Evolutionary conservation across 306 rosid genomes (phyloP), one percentile per base, ranked within the genome.

Genomic region (Prunus mira): DNA sequence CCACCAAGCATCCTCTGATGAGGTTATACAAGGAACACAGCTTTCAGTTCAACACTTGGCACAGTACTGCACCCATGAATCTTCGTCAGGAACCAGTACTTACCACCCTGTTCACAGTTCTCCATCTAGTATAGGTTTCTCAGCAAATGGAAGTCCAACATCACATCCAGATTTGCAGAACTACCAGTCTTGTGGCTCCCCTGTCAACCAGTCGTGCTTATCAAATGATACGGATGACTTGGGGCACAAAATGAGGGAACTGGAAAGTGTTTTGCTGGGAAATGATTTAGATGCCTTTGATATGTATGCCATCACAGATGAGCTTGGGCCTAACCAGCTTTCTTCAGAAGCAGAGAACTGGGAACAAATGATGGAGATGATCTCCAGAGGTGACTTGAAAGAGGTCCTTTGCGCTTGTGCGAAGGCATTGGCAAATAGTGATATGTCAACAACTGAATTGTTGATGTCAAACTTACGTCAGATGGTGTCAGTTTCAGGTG

Each of bases 251-350:
- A 88, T 92, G 75, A 82, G 88, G 68, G 98, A 94, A 80, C 79
- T 94, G 24, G 97, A 94, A 83, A 89, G 84, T 38, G 92, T 78
- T 66, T 90, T 94, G 93, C 85, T 90, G 14, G 98, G 95, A 84
- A 71, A 86, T 61, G 96, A 90, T 82, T 72, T 78, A n/a, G 91
- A 90, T 73, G 58, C 61, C 45, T 72, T 80, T 41, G 91, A 84
- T 38, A 51, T 65, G 69, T 82, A 55, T 67, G 63, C 78, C 67
- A 19, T 63, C 70, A 45, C 72, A 56, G 77, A 76, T 69, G 84
- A 81, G 27, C 77, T 65, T 24, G 75, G 73, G 69, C 64, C 67
- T 24, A 71, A 86, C 67, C 67, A 81, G 43, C 51, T 56, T 58
- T 47, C 72, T 69, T 68, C 77, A 71, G 90, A 88, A 63, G 89